These are phyloP conservation scores for Linderina pennispora DNA, from an alignment of 192 early-diverging fungal species.

Conservation along the genomic window DNA sequence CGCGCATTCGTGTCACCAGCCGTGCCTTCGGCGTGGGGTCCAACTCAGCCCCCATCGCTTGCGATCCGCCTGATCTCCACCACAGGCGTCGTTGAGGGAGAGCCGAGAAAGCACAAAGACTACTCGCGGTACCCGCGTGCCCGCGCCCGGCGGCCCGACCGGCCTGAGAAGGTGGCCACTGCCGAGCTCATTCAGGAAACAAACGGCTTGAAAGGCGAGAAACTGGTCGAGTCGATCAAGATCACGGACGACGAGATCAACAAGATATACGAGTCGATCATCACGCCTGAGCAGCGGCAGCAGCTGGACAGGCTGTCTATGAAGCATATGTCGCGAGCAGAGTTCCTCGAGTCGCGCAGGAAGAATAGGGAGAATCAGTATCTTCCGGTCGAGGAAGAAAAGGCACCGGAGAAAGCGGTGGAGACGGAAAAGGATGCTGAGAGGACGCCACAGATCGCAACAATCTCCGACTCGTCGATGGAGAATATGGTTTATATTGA, in stretches of 20 bases:
- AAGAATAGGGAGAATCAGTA: slow-evolving; percentile 8
- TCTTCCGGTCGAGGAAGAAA: background rate
- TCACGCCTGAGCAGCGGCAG: slow-evolving; percentile 17
- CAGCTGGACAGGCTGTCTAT: slow-evolving; percentile 32
- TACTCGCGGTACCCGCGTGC: slow-evolving; percentile 32
- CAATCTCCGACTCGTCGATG: slow-evolving; percentile 31
- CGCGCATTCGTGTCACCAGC: background rate
- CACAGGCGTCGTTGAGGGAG: slow-evolving; percentile 1
- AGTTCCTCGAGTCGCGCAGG: slow-evolving; percentile 23
- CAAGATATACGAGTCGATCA: slow-evolving; percentile 39
- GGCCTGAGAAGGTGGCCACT: slow-evolving; percentile 19
- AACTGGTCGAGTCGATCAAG: slow-evolving; percentile 15
- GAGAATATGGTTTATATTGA: slow-evolving; percentile 37
- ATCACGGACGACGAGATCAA: slow-evolving; percentile 36
- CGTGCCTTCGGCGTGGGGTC: slow-evolving; percentile 1
- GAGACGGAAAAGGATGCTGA: background rate
- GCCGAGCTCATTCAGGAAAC: slow-evolving; percentile 8
- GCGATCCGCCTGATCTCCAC: slow-evolving; percentile 2
- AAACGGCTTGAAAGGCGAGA: slow-evolving; percentile 1
- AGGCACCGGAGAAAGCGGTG: background rate
- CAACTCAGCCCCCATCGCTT: background rate
- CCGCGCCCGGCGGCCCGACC: slow-evolving; percentile 7
- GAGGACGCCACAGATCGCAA: background rate
- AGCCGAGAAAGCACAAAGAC: slow-evolving; percentile 17
- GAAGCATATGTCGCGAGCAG: slow-evolving; percentile 24